Evolutionary conservation across 441 rosid genomes (phyloP), one percentile per base, ranked within the genome.

Genomic region (Arabidopsis lyrata): DNA sequence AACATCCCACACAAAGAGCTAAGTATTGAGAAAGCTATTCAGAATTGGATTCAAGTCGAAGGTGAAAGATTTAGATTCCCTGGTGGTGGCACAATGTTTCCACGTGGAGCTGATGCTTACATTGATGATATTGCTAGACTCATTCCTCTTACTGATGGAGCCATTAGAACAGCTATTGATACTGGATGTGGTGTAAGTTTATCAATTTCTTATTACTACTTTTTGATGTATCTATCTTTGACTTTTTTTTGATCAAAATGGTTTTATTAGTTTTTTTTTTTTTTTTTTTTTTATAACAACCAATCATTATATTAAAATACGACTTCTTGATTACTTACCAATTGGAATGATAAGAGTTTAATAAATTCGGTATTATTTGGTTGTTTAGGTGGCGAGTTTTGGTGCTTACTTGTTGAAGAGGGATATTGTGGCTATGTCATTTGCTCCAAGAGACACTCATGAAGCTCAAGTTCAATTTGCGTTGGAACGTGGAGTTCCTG

Each of bases 381-480:
- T 66, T 38, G 6, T 59, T 14, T 49, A 92, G 99, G 99, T 94
- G 78, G 99, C 99, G 8, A 94, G 99, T 82, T 94, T 89, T 81
- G 97, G 97, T 39, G 97, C 99, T 13, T 94, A 86, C 82, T 89
- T 94, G 29, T 78, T 94, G 74, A 90, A 84, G 78, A 88, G 97
- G 78, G 83, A 90, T 72, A 83, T 94, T 41, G 58, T 87, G 53
- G 72, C 94, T 35, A 83, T 94, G 90, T 94, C 99, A 14, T 89
- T 94, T 82, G 99, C 99, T 10, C 99, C 95, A 44, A 83, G 99
- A 78, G 99, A 94, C 75, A 94, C 99, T 4, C 99, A 92, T 15
- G 97, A 94, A 84, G 97, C 99, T n/a, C 99, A 92, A 76, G 99
- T 94, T 12, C 92, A 89, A 70, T 94, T 94, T 79, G 99, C 99